Evolutionary conservation across 345 rosid species (phyloP).

Genomic region (Acer campestre): DNA sequence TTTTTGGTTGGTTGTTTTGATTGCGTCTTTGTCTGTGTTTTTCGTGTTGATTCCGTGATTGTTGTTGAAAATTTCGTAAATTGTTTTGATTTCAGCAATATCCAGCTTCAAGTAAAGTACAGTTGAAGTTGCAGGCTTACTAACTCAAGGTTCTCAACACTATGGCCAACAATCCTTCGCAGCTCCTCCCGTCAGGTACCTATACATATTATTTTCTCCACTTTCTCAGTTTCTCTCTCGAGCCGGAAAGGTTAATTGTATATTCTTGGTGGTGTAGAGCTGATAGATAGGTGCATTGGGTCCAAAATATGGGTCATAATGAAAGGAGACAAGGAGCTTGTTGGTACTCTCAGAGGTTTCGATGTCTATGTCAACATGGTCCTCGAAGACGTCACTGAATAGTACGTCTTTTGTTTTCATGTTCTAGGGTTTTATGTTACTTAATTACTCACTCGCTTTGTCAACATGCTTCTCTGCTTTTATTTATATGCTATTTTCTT

Average conservation of each 20-base stretch:
- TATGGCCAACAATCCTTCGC: conserved; percentile 82
- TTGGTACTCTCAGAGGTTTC: conserved; percentile 74
- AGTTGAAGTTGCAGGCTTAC: not conserved
- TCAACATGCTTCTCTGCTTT: not conserved
- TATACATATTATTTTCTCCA: not conserved
- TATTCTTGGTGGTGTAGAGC: conserved; percentile 43
- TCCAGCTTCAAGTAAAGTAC: no score
- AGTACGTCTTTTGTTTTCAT: conserved; percentile 35
- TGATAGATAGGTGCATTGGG: conserved; percentile 83
- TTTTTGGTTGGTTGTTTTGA: no score
- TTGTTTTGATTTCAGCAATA: no score
- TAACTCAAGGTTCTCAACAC: not conserved
- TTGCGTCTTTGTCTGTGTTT: no score
- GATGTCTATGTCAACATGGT: conserved; percentile 89
- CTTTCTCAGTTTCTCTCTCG: not conserved
- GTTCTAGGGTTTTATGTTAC: conserved; percentile 21
- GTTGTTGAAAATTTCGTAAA: no score
- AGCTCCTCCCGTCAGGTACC: conserved; percentile 72
- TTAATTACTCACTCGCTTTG: not conserved
- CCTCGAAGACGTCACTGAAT: conserved; percentile 75
- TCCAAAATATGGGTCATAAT: conserved; percentile 88
- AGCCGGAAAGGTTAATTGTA: not conserved
- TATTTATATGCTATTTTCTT: not conserved
- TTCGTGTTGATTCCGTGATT: no score
- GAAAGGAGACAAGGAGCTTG: conserved; percentile 95